These are phyloP conservation scores for Fraxinus baroniana DNA, from an alignment of 305 asterid genomes.

Conservation along the genomic window DNA sequence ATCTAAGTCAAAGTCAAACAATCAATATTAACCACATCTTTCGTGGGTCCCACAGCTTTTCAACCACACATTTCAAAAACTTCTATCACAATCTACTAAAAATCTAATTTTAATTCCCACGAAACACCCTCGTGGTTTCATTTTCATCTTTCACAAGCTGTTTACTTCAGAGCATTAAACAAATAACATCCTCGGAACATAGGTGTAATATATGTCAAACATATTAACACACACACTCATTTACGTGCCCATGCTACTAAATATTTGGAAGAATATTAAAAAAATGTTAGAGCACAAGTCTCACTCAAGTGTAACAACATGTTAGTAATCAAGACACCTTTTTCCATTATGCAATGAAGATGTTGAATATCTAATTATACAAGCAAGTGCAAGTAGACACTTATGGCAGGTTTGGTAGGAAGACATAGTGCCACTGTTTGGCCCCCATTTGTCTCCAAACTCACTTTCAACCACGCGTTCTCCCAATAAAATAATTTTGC, in stretches of 20 bases:
- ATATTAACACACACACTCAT: background rate
- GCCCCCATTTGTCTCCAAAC: background rate
- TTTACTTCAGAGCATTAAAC: background rate
- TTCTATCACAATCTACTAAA: too few relatives aligned
- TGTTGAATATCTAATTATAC: background rate
- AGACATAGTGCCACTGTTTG: background rate
- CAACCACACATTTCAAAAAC: too few relatives aligned
- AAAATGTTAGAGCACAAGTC: background rate
- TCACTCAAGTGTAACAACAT: background rate
- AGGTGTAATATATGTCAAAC: background rate
- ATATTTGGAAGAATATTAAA: background rate
- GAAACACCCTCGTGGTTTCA: background rate
- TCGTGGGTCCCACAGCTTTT: too few relatives aligned
- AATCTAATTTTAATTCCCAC: too few relatives aligned
- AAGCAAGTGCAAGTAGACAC: background rate
- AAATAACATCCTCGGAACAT: background rate
- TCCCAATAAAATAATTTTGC: background rate
- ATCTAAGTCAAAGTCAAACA: too few relatives aligned
- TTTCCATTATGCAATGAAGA: background rate
- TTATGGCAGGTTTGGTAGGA: background rate
- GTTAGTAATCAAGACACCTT: background rate
- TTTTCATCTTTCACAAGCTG: background rate
- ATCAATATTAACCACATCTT: too few relatives aligned
- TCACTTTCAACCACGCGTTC: background rate
- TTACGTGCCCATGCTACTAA: background rate